These are phyloP conservation scores for Globisporangium heterothallicum DNA, from an alignment of 352 stramenopile genomes.

Conservation along the genomic window DNA sequence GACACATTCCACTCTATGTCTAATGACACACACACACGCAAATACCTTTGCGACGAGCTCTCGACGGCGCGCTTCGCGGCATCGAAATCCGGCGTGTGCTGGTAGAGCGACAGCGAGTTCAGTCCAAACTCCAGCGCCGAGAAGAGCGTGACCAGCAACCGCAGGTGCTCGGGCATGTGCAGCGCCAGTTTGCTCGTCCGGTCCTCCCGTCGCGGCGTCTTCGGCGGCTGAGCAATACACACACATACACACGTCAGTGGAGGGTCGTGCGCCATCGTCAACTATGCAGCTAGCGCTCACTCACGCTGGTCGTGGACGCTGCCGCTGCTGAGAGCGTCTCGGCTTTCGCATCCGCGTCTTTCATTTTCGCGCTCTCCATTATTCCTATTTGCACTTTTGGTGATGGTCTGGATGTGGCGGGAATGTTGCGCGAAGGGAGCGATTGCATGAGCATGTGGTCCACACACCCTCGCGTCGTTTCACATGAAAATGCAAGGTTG, in stretches of 20 bases:
- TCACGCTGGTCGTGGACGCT: background rate
- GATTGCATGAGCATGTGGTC: background rate
- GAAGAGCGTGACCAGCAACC: constrained; percentile 48
- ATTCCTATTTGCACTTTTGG: no score
- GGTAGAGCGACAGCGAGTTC: constrained; percentile 62
- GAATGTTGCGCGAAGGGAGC: constrained; percentile 5
- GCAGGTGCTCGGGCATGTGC: constrained; percentile 35
- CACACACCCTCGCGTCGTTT: background rate
- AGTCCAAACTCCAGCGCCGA: constrained; percentile 68
- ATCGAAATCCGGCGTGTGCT: constrained; percentile 58
- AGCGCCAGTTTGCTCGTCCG: constrained; percentile 22
- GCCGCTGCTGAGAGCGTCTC: no score
- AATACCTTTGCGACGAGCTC: constrained; percentile 54
- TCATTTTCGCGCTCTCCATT: constrained; percentile 1
- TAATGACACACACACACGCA: no score
- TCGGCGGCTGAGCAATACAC: background rate
- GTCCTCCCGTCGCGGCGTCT: background rate
- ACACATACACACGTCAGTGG: no score
- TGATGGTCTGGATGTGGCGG: no score
- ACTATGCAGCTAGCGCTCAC: no score
- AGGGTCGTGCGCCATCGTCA: no score
- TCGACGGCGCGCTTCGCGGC: constrained; percentile 60
- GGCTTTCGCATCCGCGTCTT: background rate
- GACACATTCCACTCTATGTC: no score
- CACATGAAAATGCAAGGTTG: no score